These are phyloP conservation scores for Leccinum truebloodii DNA, from an alignment of 768 basidiomycete genomes.

Conservation along the genomic window DNA sequence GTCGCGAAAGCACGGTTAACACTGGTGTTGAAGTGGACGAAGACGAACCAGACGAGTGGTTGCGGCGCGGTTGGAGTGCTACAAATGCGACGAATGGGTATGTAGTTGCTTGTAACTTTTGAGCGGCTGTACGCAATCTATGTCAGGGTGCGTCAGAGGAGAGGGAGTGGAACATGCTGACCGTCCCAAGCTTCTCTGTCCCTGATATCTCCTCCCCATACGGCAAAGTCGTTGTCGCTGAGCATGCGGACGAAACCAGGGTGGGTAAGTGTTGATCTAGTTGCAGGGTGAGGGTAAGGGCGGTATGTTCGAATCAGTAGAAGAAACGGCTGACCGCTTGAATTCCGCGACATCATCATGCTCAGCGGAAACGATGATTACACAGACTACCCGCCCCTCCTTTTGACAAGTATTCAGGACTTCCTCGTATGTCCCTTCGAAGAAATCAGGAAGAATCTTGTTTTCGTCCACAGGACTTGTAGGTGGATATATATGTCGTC, in stretches of 20 bases:
- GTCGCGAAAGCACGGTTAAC: slow-evolving; percentile 83
- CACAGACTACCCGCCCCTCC: slow-evolving; percentile 73
- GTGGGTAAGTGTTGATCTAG: slow-evolving; percentile 75
- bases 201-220: slow-evolving; percentile 93
- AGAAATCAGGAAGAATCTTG: slow-evolving; percentile 78
- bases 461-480: slow-evolving; percentile 34
- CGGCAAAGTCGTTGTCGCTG: slow-evolving; percentile 70
- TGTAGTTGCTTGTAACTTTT: slow-evolving; percentile 84
- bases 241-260: slow-evolving; percentile 66
- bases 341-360: slow-evolving; percentile 89
- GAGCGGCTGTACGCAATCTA: slow-evolving; percentile 42
- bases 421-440: slow-evolving; percentile 77
- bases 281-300: background rate
- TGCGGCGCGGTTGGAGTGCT: slow-evolving; percentile 76
- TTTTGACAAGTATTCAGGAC: slow-evolving; percentile 69
- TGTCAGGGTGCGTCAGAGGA: slow-evolving; percentile 1
- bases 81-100: slow-evolving; percentile 94
- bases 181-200: slow-evolving; percentile 82
- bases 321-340: slow-evolving; percentile 57
- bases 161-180: slow-evolving; percentile 25
- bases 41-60: slow-evolving; percentile 33
- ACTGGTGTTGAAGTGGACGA: slow-evolving; percentile 43
- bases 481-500: slow-evolving; percentile 28
- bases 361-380: slow-evolving; percentile 83
- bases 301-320: too few relatives aligned